A percentile compares a stretch with the other conserved stretches of the same genome.
phyloP scores from a whole-genome alignment of 2,329 filamentous ascomycete species.

The Lizonia empirigonia region DNA sequence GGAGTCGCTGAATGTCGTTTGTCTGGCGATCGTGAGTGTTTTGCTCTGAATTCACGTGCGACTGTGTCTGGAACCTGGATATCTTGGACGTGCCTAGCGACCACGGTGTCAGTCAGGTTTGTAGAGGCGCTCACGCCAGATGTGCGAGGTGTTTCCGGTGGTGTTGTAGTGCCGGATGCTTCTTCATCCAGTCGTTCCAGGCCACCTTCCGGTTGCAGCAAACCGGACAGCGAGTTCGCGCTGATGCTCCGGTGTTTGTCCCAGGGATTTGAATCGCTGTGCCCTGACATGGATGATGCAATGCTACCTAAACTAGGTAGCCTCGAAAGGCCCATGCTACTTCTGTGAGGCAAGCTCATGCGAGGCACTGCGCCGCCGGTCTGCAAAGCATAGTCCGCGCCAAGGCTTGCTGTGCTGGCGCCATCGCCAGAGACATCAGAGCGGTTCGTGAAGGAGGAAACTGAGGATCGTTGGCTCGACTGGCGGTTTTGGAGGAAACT shows the following conservation, averaged over 20 bases:
- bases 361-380: slow-evolving; percentile 74
- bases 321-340: slow-evolving; percentile 68
- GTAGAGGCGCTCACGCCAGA: slow-evolving; percentile 58
- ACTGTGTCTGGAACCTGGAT: slow-evolving; percentile 90
- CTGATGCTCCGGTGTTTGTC: slow-evolving; percentile 51
- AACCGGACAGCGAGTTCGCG: slow-evolving; percentile 41
- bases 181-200: slow-evolving; percentile 67
- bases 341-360: slow-evolving; percentile 44
- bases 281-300: slow-evolving; percentile 70
- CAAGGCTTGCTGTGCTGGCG: slow-evolving; percentile 76
- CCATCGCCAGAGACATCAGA: slow-evolving; percentile 63
- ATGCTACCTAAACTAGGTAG: slow-evolving; percentile 90
- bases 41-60: slow-evolving; percentile 81
- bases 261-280: slow-evolving; percentile 54
- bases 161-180: slow-evolving; percentile 53
- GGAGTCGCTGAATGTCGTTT: slow-evolving; percentile 55
- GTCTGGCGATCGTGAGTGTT: slow-evolving; percentile 68
- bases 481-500: slow-evolving; percentile 62
- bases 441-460: slow-evolving; percentile 60
- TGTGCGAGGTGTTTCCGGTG: slow-evolving; percentile 72
- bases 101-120: slow-evolving; percentile 79
- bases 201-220: slow-evolving; percentile 51
- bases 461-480: slow-evolving; percentile 63
- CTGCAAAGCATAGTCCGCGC: slow-evolving; percentile 80
- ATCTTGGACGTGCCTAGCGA: slow-evolving; percentile 85